Conservation (phyloP, 345 rosid species). For the Eucalyptus camaldulensis region DNA sequence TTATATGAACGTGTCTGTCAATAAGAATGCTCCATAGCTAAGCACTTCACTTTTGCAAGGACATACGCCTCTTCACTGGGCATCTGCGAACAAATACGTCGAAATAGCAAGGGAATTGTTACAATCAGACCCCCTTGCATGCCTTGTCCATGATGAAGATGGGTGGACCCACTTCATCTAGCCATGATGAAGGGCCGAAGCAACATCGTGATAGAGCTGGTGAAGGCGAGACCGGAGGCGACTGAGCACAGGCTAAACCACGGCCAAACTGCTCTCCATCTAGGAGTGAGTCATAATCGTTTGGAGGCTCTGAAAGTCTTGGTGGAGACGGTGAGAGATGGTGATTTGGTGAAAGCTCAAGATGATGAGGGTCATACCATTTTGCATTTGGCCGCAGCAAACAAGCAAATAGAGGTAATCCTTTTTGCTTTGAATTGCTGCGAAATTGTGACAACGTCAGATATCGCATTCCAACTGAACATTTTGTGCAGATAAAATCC, state of each 20-base stretch:
- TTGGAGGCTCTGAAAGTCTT: too few relatives aligned
- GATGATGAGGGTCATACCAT: background rate
- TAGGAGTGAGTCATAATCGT: too few relatives aligned
- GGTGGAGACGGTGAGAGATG: background rate
- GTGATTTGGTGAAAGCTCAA: background rate
- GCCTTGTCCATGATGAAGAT: background rate
- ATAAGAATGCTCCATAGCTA: accelerated
- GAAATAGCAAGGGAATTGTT: background rate
- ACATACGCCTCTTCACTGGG: background rate
- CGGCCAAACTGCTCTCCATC: too few relatives aligned
- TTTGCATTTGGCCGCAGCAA: background rate
- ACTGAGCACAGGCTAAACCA: too few relatives aligned
- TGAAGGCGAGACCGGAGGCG: background rate
- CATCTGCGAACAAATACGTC: background rate
- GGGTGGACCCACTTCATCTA: background rate
- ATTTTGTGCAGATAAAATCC: too few relatives aligned
- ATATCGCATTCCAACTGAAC: too few relatives aligned
- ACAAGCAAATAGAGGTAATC: background rate
- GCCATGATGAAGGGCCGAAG: background rate
- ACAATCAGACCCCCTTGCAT: background rate
- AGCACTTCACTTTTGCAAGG: background rate
- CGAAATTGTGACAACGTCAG: accelerated
- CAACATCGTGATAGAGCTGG: background rate
- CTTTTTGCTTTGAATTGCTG: background rate
- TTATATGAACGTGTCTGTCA: too few relatives aligned